These are phyloP conservation scores for Bidens hawaiensis DNA, from an alignment of 140 eudicot species.

Conservation along the genomic window DNA sequence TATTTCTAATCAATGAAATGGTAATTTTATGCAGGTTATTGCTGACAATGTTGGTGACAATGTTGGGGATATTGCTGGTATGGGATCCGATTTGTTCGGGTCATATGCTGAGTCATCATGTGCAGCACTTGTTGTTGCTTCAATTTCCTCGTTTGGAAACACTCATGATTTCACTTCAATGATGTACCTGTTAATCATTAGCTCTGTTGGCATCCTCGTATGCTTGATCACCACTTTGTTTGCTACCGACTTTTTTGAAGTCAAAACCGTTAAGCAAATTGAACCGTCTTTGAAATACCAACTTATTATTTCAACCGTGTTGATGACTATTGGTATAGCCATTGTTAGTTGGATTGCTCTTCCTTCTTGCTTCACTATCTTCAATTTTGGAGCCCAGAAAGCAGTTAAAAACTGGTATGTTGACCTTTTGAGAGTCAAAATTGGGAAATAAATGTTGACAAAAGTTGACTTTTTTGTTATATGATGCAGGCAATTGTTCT, in stretches of 20 bases:
- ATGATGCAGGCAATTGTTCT: conserved; percentile 46
- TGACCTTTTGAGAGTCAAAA: neutral
- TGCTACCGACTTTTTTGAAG: conserved; percentile 88
- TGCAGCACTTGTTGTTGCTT: conserved; percentile 89
- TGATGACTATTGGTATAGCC: conserved; percentile 76
- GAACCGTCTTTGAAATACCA: conserved; percentile 83
- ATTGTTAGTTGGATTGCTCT: conserved; percentile 65
- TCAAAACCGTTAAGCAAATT: conserved; percentile 62
- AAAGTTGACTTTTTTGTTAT: conserved; percentile 6
- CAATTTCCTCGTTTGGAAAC: conserved; percentile 80
- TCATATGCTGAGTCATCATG: conserved; percentile 88
- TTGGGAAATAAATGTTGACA: neutral
- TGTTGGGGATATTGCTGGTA: conserved; percentile 94
- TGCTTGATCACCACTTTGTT: conserved; percentile 78
- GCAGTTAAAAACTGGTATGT: conserved; percentile 70
- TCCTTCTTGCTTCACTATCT: conserved; percentile 77
- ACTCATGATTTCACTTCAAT: conserved; percentile 78
- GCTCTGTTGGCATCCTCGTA: conserved; percentile 73
- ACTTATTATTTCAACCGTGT: conserved; percentile 63
- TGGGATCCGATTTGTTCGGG: conserved; percentile 94
- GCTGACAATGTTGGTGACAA: conserved; percentile 95
- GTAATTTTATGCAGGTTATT: conserved; percentile 53
- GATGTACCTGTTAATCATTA: conserved; percentile 68
- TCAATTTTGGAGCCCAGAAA: conserved; percentile 72
- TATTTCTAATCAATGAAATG: neutral